phyloP scores from a whole-genome alignment of 495 filamentous ascomycete genomes.

The Aspergillus wentii region DNA sequence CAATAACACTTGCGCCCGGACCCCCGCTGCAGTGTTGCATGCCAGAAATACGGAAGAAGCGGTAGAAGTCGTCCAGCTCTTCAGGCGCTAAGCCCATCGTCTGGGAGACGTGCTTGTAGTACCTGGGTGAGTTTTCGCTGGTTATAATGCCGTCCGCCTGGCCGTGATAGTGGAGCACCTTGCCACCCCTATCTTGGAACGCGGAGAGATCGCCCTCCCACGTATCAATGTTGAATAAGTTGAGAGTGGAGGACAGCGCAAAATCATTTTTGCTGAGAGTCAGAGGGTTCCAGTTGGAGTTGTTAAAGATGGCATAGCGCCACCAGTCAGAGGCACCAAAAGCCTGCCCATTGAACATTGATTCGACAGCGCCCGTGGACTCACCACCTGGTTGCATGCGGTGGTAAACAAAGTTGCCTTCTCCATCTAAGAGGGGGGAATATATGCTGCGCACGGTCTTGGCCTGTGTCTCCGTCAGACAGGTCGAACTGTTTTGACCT shows the following conservation, averaged over 20 bases:
- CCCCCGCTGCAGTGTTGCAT: constrained; percentile 38
- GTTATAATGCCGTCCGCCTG: constrained; percentile 22
- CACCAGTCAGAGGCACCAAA: too few relatives aligned
- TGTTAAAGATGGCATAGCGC: too few relatives aligned
- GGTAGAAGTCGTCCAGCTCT: constrained; percentile 40
- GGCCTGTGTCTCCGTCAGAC: constrained; percentile 54
- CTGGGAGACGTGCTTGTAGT: constrained; percentile 20
- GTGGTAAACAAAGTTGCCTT: constrained; percentile 53
- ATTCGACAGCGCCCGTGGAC: constrained; percentile 14
- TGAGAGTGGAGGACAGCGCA: too few relatives aligned
- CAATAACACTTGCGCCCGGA: constrained; percentile 39
- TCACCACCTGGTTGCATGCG: constrained; percentile 45
- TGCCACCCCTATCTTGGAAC: constrained; percentile 22
- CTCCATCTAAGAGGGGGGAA: constrained; percentile 43
- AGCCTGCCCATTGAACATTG: constrained; percentile 34
- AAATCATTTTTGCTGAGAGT: too few relatives aligned
- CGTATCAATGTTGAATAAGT: constrained; percentile 29
- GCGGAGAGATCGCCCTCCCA: constrained; percentile 26
- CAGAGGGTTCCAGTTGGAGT: too few relatives aligned
- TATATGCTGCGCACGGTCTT: constrained; percentile 51
- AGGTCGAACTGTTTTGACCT: too few relatives aligned
- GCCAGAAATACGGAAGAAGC: constrained; percentile 46
- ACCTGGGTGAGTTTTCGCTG: constrained; percentile 13
- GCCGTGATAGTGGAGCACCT: constrained; percentile 30
- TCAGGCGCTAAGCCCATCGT: constrained; percentile 20